Base-by-base conservation (phyloP, 2,329 filamentous ascomycete genomes). In the Cladosporium sp. region DNA sequence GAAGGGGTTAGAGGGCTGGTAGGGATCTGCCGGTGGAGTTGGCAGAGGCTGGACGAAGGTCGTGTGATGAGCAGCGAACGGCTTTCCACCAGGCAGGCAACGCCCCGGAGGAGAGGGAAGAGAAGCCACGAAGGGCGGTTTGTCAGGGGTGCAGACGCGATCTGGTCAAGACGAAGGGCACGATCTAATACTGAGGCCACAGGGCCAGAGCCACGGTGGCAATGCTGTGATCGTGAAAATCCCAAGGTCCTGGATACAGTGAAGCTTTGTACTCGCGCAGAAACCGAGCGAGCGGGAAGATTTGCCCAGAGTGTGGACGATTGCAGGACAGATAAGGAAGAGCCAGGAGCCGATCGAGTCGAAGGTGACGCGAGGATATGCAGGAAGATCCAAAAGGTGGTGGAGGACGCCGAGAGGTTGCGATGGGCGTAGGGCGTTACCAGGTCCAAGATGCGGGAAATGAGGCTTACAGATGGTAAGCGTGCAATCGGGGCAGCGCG, bases 341-440 rank as follows among this genome's bases (percentile, higher is more conserved):
- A 58, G 47, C 50, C 47, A 55, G 32, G 48, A 54, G 55, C 59
- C 54, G 57, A 60, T 61, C 58, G 39, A 55, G 56, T 56, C 51
- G 51, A 45, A 54, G 58, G 70, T 72, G 64, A 70, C 68, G 70
- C 70, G 64, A 61, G 55, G 47, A 58, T 61, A 72, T 70, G 72
- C 73, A 73, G 64, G 65, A 64, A 58, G 65, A 56, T 67, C 70
- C 69, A 58, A 61, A 72, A 69, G 64, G 56, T 64, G 68, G 66
- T 68, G 67, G 67, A 67, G 65, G 69, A 69, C 63, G 69, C 66
- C 68, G 57, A 58, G 62, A 64, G 57, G 62, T 62, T 57, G 59
- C 49, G 53, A 34, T 64, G 68, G 66, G 66, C 48, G 48, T 39
- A 61, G 66, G 66, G 57, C 67, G 68, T 53, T 58, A 59, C 60